Conservation (phyloP, 768 basidiomycete species). For the Stropharia rugosoannulata region DNA sequence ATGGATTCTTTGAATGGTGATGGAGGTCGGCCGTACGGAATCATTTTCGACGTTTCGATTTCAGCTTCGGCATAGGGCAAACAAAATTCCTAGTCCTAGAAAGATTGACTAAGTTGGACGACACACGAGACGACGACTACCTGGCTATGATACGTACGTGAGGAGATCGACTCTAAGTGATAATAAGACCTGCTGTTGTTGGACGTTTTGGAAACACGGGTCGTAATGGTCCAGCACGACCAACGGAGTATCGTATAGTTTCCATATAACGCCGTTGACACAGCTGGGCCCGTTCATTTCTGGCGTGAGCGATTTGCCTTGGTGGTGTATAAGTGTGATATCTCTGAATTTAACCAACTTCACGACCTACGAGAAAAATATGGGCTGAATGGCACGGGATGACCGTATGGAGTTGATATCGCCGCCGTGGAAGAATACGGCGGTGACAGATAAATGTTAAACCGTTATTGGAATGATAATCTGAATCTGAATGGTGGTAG, state of each 20-base stretch:
- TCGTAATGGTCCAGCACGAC: constrained; percentile 25
- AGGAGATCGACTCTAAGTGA: constrained; percentile 20
- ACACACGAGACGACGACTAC: neutral
- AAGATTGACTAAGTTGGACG: neutral
- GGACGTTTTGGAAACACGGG: constrained; percentile 15
- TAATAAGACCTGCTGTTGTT: constrained; percentile 12
- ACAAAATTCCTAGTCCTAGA: constrained; percentile 16
- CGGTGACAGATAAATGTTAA: no score
- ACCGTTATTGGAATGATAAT: no score
- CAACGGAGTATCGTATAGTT: constrained; percentile 25
- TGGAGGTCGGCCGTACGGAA: neutral
- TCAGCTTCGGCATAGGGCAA: constrained; percentile 3
- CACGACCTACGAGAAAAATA: no score
- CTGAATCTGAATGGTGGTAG: no score
- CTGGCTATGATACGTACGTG: constrained; percentile 14
- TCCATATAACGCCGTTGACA: constrained; percentile 27
- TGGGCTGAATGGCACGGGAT: no score
- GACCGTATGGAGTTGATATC: no score
- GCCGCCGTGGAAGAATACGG: no score
- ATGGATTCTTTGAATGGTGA: neutral
- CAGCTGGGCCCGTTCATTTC: constrained; percentile 24
- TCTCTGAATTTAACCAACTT: no score
- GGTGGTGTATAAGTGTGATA: no score
- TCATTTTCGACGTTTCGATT: neutral
- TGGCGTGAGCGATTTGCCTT: constrained; percentile 12